These are phyloP conservation scores for Saksenaea vasiformis DNA, from an alignment of 371 early-diverging fungal genomes.

Conservation along the genomic window DNA sequence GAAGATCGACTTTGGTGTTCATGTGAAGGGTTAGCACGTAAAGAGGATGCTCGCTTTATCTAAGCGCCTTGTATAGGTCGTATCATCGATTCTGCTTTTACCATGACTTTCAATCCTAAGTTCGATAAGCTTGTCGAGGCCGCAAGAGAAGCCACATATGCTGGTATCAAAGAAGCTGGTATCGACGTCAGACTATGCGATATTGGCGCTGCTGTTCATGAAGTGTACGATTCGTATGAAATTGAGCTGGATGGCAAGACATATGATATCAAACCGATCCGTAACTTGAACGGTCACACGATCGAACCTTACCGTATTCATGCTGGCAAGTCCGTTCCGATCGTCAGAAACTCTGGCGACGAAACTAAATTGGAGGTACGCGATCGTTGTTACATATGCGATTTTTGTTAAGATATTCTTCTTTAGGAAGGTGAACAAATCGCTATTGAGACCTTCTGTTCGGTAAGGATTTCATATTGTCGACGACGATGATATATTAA, in stretches of 20 bases:
- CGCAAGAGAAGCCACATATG: slow-evolving; percentile 97
- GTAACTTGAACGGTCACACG: slow-evolving; percentile 98
- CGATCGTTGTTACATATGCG: not conserved
- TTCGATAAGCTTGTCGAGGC: slow-evolving; percentile 91
- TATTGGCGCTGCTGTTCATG: slow-evolving; percentile 98
- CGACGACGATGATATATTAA: not conserved
- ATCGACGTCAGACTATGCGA: slow-evolving; percentile 97
- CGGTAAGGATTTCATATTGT: slow-evolving; percentile 31
- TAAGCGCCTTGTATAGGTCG: slow-evolving; percentile 47
- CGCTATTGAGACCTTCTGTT: slow-evolving; percentile 99
- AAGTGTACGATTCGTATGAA: slow-evolving; percentile 98
- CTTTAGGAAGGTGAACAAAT: slow-evolving; percentile 89
- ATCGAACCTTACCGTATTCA: slow-evolving; percentile 97
- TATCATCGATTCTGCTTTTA: slow-evolving; percentile 99
- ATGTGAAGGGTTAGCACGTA: slow-evolving; percentile 82
- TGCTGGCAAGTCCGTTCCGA: slow-evolving; percentile 97
- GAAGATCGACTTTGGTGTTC: slow-evolving; percentile 99
- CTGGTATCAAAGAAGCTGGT: slow-evolving; percentile 94
- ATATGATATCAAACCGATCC: slow-evolving; percentile 93
- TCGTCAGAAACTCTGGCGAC: slow-evolving; percentile 87
- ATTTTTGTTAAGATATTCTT: not conserved
- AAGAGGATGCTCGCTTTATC: not conserved
- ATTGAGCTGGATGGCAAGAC: slow-evolving; percentile 94
- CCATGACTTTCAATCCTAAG: slow-evolving; percentile 93
- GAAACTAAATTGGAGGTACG: slow-evolving; percentile 91